Evolutionary conservation across 2,329 filamentous ascomycete species (phyloP).

Genomic region (Dothistroma pini): DNA sequence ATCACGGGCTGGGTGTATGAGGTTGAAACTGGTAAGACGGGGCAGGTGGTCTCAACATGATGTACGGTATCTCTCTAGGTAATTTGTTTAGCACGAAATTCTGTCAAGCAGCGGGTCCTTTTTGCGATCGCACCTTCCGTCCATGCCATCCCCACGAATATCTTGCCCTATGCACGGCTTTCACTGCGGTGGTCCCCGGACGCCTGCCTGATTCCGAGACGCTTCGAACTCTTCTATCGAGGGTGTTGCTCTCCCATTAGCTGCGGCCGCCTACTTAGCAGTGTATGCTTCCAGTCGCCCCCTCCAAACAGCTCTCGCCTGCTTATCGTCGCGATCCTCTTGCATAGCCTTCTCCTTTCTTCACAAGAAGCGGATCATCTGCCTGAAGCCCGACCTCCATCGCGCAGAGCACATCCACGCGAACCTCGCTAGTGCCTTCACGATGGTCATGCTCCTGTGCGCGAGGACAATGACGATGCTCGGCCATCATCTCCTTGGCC

Average conservation of each 20-base stretch:
- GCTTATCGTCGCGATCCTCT: not conserved
- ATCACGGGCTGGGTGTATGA: constrained; percentile 76
- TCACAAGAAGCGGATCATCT: not conserved
- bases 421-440: not conserved
- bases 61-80: not conserved
- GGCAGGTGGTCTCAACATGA: constrained; percentile 42
- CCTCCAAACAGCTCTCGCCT: not conserved
- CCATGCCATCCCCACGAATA: not conserved
- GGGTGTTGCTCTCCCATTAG: not conserved
- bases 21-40: constrained; percentile 66
- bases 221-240: not conserved
- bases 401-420: not conserved
- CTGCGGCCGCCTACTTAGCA: not conserved
- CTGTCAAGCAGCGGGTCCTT: not conserved
- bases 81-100: not conserved
- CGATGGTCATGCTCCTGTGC: not conserved
- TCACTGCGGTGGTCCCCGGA: not conserved
- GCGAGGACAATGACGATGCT: not conserved
- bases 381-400: not conserved
- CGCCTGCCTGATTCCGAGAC: not conserved
- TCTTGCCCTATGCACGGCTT: not conserved
- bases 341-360: not conserved
- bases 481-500: not conserved
- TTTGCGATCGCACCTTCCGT: not conserved
- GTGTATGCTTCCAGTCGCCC: not conserved